Conservation (phyloP, 2,329 filamentous ascomycete genomes). For the Pseudogymnoascus sp. region DNA sequence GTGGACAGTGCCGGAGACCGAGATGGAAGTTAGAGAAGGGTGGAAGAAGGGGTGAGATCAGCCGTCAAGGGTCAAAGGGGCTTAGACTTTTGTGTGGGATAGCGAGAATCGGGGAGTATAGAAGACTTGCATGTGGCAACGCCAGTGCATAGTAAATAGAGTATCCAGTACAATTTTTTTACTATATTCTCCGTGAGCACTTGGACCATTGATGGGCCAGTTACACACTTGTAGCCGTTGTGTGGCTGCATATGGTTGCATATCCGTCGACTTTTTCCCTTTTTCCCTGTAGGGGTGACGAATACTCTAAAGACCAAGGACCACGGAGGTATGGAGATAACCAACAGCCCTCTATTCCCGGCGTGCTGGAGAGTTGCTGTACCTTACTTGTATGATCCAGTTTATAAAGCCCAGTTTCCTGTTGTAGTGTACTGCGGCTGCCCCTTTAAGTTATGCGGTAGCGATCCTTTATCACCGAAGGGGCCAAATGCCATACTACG, state of each 20-base stretch:
- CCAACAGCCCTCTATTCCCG: background rate
- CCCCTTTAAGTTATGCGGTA: too few relatives aligned
- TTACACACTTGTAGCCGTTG: background rate
- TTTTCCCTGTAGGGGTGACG: background rate
- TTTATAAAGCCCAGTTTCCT: too few relatives aligned
- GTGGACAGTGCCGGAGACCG: background rate
- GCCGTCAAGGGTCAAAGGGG: background rate
- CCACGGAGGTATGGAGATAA: background rate
- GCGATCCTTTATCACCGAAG: background rate
- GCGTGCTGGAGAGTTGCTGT: background rate
- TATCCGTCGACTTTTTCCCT: background rate
- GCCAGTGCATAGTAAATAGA: background rate
- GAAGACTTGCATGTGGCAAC: background rate
- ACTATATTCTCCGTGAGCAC: background rate
- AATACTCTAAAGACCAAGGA: background rate
- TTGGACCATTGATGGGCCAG: background rate
- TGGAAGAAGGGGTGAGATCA: background rate
- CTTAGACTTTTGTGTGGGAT: background rate
- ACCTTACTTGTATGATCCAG: too few relatives aligned
- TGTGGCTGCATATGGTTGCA: background rate
- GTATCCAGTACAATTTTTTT: background rate
- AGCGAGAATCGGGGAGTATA: background rate
- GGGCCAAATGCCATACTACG: background rate
- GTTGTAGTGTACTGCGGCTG: too few relatives aligned
- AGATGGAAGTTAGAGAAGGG: background rate